Conservation (phyloP, 2,329 filamentous ascomycete genomes). For the Harringtonia aguacate region DNA sequence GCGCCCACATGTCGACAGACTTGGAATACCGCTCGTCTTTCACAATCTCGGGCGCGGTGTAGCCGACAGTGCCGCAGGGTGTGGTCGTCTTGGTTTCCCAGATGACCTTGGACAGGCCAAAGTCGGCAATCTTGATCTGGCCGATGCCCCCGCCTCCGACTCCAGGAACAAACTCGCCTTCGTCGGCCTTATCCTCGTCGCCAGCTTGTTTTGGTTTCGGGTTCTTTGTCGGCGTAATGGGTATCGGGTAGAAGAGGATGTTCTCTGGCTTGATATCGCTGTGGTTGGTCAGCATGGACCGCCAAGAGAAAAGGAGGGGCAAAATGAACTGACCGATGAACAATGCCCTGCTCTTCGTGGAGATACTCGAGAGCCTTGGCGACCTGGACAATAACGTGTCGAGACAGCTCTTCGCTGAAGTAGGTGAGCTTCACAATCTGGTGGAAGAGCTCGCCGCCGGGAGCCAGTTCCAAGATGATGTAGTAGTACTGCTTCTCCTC, state of each 20-base stretch:
- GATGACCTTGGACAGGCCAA: constrained; percentile 93
- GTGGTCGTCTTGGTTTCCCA: constrained; percentile 99
- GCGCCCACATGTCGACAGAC: constrained; percentile 98
- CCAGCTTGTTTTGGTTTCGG: constrained; percentile 75
- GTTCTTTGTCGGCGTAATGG: constrained; percentile 67
- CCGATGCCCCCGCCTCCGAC: constrained; percentile 85
- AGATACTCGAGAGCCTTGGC: constrained; percentile 90
- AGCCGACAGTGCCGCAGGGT: constrained; percentile 96
- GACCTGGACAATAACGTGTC: constrained; percentile 91
- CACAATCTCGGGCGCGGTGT: constrained; percentile 96
- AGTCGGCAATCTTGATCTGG: constrained; percentile 93
- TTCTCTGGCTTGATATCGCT: constrained; percentile 99
- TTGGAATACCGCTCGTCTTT: constrained; percentile 99
- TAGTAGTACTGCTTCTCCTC: constrained; percentile 96
- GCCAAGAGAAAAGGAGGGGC: too few species aligned
- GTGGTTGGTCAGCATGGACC: constrained; percentile 12
- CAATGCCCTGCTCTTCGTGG: constrained; percentile 89
- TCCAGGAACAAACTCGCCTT: constrained; percentile 82
- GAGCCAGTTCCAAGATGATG: constrained; percentile 89
- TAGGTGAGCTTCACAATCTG: constrained; percentile 97
- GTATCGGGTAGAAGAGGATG: constrained; percentile 80
- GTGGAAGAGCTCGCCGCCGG: constrained; percentile 94
- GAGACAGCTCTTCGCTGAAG: constrained; percentile 90
- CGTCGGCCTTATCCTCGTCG: constrained; percentile 94
- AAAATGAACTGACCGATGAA: constrained; percentile 66